Evolutionary conservation across 257 asterid genomes (phyloP), one percentile per base, ranked within the genome.

Genomic region (Striga asiatica): DNA sequence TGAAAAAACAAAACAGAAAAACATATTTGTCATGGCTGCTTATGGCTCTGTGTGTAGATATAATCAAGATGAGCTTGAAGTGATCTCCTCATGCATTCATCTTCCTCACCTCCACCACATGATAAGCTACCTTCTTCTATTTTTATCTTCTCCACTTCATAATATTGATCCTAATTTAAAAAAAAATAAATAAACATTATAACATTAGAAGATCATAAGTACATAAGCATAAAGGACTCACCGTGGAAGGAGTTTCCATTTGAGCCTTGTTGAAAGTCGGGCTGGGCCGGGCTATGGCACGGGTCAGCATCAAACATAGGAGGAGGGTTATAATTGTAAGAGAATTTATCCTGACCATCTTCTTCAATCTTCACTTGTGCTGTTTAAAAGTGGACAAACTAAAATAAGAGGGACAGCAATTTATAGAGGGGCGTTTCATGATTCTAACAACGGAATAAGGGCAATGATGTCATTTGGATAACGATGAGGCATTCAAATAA

Each of bases 21-120:
- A n/a, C n/a, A n/a, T n/a, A 1, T 31, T 31, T 2, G 38, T 74
- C 74, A 85, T 3, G 87, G 93, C 21, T 70, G 67, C 56, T 74
- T 75, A 47, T 73, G 81, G 28, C 69, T 74, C 68, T 85, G 95
- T 0, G 95, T 85, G 69, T 85, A 85, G 35, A 85, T 85, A 54
- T 85, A 85, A 61, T 82, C 95, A 11, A 80, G 50, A 14, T 76
- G 84, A 49, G 95, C 95, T 46, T 76, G 80, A 5, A 85, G 78
- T 0, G 81, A 80, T 74, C 76, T 85, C 71, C 93, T 80, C 87
- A 80, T 46, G 71, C 95, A 85, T 50, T 83, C 92, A 3, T 87
- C 94, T 64, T 80, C 84, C 25, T 62, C 81, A 1, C 55, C 65
- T 7, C 85, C 88, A 0, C 45, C 73, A 28, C 95, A 82, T 1